phyloP scores from a whole-genome alignment of 2,329 filamentous ascomycete genomes.

The Alternaria sp. region DNA sequence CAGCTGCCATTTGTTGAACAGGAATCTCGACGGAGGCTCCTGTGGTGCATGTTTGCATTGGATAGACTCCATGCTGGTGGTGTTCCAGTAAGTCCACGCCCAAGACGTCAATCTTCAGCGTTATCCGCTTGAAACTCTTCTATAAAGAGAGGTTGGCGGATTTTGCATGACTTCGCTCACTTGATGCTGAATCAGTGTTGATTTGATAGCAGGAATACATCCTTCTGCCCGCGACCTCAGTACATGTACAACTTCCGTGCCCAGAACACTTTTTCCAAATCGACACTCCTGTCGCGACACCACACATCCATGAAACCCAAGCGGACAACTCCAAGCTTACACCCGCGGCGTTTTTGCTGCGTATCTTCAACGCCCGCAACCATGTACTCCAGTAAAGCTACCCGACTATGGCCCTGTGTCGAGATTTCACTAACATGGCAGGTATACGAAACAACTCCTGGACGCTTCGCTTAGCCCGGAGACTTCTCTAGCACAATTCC shows the following conservation, averaged over 20 bases:
- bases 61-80: slow-evolving; percentile 15
- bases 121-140: neutral
- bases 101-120: neutral
- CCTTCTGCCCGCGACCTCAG: neutral
- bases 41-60: slow-evolving; percentile 17
- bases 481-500: slow-evolving; percentile 4
- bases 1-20: slow-evolving; percentile 8
- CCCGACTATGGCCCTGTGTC: neutral
- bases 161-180: too few relatives aligned
- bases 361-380: slow-evolving; percentile 7
- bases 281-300: neutral
- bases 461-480: slow-evolving; percentile 13
- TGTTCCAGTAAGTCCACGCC: neutral
- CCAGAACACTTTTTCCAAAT: neutral
- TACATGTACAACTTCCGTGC: neutral
- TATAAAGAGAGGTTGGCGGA: too few relatives aligned
- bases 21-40: slow-evolving; percentile 15
- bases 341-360: neutral
- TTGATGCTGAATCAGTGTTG: neutral
- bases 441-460: slow-evolving; percentile 7
- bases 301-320: neutral
- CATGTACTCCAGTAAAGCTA: slow-evolving; percentile 3
- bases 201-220: neutral
- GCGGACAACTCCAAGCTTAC: neutral
- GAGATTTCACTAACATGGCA: neutral